These are phyloP conservation scores for Volvox africanus DNA, from an alignment of 139 green algal genomes.

Conservation along the genomic window DNA sequence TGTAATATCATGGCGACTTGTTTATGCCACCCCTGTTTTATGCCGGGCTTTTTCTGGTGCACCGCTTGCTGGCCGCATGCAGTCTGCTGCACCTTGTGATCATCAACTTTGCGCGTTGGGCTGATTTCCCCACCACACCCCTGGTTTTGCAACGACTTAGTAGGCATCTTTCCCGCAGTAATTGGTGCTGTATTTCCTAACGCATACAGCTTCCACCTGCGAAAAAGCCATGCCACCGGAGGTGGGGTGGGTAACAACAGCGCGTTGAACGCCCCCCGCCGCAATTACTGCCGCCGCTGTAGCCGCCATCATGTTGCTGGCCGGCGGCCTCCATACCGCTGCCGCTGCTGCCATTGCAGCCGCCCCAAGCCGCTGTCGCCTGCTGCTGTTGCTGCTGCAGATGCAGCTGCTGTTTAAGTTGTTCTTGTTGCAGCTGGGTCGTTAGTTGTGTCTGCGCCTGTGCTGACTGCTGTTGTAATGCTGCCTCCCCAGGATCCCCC, in stretches of 20 bases:
- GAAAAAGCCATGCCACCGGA: background rate
- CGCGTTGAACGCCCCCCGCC: background rate
- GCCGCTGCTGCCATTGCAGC: slow-evolving; percentile 9
- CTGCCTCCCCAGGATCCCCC: no score
- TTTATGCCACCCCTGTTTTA: no score
- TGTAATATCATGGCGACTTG: no score
- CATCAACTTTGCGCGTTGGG: no score
- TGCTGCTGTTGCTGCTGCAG: background rate
- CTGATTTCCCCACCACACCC: no score
- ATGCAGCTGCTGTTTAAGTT: background rate
- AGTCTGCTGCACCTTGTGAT: no score
- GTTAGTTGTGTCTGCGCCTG: background rate
- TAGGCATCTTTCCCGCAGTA: no score
- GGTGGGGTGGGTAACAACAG: background rate
- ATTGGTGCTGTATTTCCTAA: no score
- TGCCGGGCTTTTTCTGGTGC: no score
- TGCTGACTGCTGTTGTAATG: background rate
- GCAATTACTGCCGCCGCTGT: background rate
- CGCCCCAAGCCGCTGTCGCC: background rate
- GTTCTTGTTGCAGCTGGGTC: background rate
- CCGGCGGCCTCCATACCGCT: no score
- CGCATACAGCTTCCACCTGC: background rate
- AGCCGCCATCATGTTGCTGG: background rate
- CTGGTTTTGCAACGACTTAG: no score
- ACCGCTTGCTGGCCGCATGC: no score